phyloP scores from a whole-genome alignment of 2,329 filamentous ascomycete genomes.

The Sclerotinia subarctica region DNA sequence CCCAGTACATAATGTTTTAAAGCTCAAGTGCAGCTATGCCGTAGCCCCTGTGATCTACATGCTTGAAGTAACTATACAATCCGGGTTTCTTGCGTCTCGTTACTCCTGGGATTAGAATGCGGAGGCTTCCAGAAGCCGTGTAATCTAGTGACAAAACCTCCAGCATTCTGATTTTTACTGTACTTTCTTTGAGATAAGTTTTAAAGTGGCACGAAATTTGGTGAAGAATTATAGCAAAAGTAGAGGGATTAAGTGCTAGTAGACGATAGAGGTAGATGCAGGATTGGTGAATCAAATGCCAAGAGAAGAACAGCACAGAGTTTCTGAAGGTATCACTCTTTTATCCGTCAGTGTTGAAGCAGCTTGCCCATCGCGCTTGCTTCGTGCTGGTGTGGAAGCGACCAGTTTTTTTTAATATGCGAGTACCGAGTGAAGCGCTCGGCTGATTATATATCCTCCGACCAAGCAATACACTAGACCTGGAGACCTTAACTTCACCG shows the following conservation, averaged over 20 bases:
- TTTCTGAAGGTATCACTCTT: background rate
- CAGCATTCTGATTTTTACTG: background rate
- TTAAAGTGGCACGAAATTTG: background rate
- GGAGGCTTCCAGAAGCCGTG: background rate
- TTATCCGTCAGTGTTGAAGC: background rate
- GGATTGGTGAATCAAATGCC: background rate
- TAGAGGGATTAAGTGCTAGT: background rate
- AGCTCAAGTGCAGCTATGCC: background rate
- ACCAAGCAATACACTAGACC: background rate
- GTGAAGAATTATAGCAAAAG: background rate
- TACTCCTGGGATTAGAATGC: background rate
- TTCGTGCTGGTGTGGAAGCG: background rate
- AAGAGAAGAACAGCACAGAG: slow-evolving; percentile 3
- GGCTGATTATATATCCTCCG: background rate
- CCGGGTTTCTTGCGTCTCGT: background rate
- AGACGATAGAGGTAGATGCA: background rate
- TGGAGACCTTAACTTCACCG: slow-evolving; percentile 1
- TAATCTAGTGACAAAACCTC: background rate
- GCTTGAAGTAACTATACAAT: background rate
- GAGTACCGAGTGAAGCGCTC: background rate
- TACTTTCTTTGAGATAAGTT: background rate
- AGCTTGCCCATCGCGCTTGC: background rate
- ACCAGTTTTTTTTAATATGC: background rate
- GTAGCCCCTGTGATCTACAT: background rate
- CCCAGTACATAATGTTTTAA: background rate